Conservation (phyloP, 1,284 basidiomycete genomes). For the Cryptococcus sp. region DNA sequence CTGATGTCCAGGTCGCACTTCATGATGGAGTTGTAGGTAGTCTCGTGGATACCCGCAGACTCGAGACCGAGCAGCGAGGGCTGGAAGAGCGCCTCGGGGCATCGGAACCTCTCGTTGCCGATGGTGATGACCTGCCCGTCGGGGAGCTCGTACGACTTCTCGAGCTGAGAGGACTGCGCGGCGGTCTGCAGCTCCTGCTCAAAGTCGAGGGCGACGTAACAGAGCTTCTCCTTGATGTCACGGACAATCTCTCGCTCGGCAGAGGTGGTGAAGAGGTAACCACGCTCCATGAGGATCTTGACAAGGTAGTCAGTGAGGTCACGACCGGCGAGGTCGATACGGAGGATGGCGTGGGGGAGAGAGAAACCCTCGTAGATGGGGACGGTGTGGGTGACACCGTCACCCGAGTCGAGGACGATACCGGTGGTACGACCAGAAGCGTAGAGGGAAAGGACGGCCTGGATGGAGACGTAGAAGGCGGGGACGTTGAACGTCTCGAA, state of each 20-base stretch:
- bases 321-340: slow-evolving; percentile 92
- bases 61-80: slow-evolving; percentile 90
- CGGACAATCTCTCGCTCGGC: slow-evolving; percentile 94
- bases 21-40: slow-evolving; percentile 83
- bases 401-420: slow-evolving; percentile 91
- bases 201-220: slow-evolving; percentile 95
- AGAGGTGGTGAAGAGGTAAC: slow-evolving; percentile 90
- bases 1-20: slow-evolving; percentile 60
- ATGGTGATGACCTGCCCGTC: slow-evolving; percentile 97
- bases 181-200: slow-evolving; percentile 94
- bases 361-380: slow-evolving; percentile 96
- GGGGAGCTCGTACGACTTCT: slow-evolving; percentile 94
- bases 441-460: slow-evolving; percentile 88
- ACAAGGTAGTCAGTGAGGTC: slow-evolving; percentile 89
- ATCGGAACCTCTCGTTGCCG: slow-evolving; percentile 95
- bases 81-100: slow-evolving; percentile 96
- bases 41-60: slow-evolving; percentile 92
- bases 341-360: slow-evolving; percentile 88
- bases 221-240: slow-evolving; percentile 98
- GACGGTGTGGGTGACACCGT: slow-evolving; percentile 90
- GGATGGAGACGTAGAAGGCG: slow-evolving; percentile 90
- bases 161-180: slow-evolving; percentile 82
- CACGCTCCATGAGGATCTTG: slow-evolving; percentile 91
- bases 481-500: slow-evolving; percentile 95
- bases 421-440: slow-evolving; percentile 88